Evolutionary conservation across 148 eudicot genomes (phyloP), one percentile per base, ranked within the genome.

Genomic region (Dysphania ambrosioides): DNA sequence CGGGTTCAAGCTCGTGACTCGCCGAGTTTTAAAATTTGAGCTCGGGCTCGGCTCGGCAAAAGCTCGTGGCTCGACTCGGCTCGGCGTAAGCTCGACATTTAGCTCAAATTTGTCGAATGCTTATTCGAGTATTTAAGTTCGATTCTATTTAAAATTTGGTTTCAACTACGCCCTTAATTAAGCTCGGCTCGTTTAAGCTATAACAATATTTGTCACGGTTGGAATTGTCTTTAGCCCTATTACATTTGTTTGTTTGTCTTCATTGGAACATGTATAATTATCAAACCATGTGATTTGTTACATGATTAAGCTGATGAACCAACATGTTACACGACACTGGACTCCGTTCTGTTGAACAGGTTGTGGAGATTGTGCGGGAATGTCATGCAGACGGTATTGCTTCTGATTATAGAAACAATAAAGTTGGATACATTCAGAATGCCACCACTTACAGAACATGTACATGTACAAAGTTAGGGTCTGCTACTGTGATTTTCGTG

Each of bases 151-250:
- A n/a, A n/a, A n/a, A n/a, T n/a, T n/a, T n/a, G n/a, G n/a, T n/a
- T n/a, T n/a, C n/a, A n/a, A n/a, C n/a, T n/a, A n/a, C n/a, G n/a
- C n/a, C n/a, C n/a, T n/a, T n/a, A n/a, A n/a, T n/a, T n/a, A n/a
- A n/a, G n/a, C n/a, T n/a, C n/a, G n/a, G n/a, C n/a, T 57, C 19
- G 74, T 79, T 75, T 89, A 93, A 97, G 92, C 85, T 65, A 79
- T 93, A 56, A 36, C 87, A n/a, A 61, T 86, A 68, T 91, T 85
- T 30, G 60, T 89, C 55, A 64, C 80, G 66, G 69, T 93, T 36
- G 91, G 90, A 73, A 72, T 87, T 11, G 24, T 88, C 75, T 93
- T 93, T 83, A 87, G 91, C 44, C 97, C 95, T 19, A 72, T 91
- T 47, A 95, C 97, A 72, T 79, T 93, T 72, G 73, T 79, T 75